Percentiles rank a stretch among this genome's conserved stretches.
Evolutionary conservation across 345 rosid genomes (phyloP).

Genomic region (Trapa incisa): DNA sequence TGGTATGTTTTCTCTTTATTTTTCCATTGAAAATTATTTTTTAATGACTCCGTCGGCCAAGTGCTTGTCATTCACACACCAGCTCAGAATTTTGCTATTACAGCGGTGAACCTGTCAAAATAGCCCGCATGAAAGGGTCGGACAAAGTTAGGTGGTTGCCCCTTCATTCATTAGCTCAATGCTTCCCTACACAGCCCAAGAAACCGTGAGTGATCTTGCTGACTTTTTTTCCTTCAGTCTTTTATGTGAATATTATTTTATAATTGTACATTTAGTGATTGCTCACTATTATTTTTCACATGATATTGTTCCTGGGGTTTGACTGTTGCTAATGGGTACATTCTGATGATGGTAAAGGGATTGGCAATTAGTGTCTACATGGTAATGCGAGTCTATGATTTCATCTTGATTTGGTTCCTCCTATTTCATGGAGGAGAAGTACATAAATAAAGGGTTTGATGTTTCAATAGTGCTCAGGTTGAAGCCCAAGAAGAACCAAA

Average conservation of each 20-base stretch:
- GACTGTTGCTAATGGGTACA: not conserved
- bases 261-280: not conserved
- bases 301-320: constrained; percentile 1
- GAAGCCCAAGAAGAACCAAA: constrained; percentile 75
- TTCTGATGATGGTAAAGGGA: no score
- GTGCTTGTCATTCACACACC: constrained; percentile 14
- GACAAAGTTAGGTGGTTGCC: constrained; percentile 18
- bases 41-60: constrained; percentile 6
- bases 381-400: not conserved
- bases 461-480: constrained; percentile 33
- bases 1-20: no score
- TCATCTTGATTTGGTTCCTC: not conserved
- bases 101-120: constrained; percentile 30
- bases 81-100: constrained; percentile 2
- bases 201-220: constrained; percentile 49
- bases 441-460: not conserved
- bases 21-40: no score
- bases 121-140: constrained; percentile 19
- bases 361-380: no score
- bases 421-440: no score
- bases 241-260: not conserved
- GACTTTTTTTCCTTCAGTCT: not conserved
- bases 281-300: not conserved
- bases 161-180: constrained; percentile 35
- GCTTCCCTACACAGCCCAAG: constrained; percentile 23